phyloP scores from a whole-genome alignment of 2,329 filamentous ascomycete species.

The Alternaria tenuissima region DNA sequence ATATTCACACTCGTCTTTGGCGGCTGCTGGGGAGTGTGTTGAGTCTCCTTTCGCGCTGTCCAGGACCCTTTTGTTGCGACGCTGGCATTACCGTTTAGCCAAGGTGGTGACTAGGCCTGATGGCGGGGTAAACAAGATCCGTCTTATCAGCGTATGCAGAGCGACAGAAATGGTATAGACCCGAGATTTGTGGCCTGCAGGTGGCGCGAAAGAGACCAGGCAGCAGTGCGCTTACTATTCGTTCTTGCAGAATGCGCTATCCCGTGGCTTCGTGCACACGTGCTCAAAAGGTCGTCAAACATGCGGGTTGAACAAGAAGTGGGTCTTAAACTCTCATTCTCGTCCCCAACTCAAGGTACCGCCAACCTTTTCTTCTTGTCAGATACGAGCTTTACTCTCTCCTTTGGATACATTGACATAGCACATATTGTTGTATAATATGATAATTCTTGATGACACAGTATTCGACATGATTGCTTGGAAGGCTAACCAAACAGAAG shows the following conservation, averaged over 20 bases:
- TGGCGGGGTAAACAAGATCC: not conserved
- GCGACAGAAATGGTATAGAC: not conserved
- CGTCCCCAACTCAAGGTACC: not conserved
- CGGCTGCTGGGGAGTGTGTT: no score
- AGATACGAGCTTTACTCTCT: slow-evolving; percentile 4
- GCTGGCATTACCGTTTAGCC: no score
- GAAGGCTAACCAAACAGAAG: no score
- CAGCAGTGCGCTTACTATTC: not conserved
- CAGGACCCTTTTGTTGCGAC: no score
- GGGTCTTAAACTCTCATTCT: not conserved
- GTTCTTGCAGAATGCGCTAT: not conserved
- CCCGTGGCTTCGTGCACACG: not conserved
- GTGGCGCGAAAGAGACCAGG: not conserved
- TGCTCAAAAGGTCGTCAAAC: no score
- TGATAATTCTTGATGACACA: no score
- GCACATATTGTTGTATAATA: no score
- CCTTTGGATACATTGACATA: not conserved
- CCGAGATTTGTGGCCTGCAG: not conserved
- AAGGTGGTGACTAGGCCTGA: no score
- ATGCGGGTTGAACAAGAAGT: not conserved
- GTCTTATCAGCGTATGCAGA: not conserved
- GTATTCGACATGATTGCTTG: no score
- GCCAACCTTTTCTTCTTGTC: not conserved
- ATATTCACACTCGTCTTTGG: no score
- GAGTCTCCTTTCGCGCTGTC: no score